A percentile compares a stretch with the other conserved stretches of the same genome.
Conservation (phyloP, 768 basidiomycete genomes). For the Russula vinacea region DNA sequence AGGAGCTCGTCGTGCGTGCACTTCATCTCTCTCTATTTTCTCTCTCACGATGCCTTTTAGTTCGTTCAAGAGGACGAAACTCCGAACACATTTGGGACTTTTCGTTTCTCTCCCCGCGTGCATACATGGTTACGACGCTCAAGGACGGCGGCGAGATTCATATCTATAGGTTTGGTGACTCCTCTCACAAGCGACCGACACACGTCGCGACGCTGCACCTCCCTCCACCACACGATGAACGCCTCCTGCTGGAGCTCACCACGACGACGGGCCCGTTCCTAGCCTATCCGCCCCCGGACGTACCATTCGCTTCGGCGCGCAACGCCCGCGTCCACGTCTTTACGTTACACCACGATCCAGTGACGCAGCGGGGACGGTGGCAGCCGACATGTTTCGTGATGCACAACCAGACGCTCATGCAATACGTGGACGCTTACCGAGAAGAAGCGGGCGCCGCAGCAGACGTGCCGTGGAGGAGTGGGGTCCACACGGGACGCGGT, state of each 20-base stretch:
- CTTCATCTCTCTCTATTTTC: not conserved
- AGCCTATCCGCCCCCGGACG: conserved; percentile 1
- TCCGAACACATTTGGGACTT: conserved; percentile 41
- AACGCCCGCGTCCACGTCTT: conserved; percentile 35
- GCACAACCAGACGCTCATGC: conserved; percentile 37
- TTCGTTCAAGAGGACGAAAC: conserved; percentile 35
- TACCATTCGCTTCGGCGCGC: conserved; percentile 32
- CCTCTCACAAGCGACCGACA: conserved; percentile 6
- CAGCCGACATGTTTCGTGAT: conserved; percentile 36
- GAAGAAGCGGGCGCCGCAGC: conserved; percentile 11
- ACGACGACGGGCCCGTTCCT: conserved; percentile 37
- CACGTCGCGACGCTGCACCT: conserved; percentile 34
- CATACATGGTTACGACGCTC: conserved; percentile 44
- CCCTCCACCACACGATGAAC: conserved; percentile 28
- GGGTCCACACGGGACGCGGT: conserved; percentile 40
- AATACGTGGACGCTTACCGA: conserved; percentile 10
- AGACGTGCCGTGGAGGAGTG: conserved; percentile 39
- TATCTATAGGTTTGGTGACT: conserved; percentile 41
- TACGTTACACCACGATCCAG: conserved; percentile 31
- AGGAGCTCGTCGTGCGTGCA: conserved; percentile 42
- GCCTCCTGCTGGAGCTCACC: conserved; percentile 26
- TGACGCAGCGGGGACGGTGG: conserved; percentile 15
- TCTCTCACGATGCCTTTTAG: conserved; percentile 30
- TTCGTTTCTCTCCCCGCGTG: conserved; percentile 45
- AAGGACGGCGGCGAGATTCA: conserved; percentile 40